Percentiles rank a stretch among this genome's conserved stretches.
These are phyloP conservation scores for Mrakia gelida DNA, from an alignment of 768 basidiomycete genomes.

Conservation along the genomic window DNA sequence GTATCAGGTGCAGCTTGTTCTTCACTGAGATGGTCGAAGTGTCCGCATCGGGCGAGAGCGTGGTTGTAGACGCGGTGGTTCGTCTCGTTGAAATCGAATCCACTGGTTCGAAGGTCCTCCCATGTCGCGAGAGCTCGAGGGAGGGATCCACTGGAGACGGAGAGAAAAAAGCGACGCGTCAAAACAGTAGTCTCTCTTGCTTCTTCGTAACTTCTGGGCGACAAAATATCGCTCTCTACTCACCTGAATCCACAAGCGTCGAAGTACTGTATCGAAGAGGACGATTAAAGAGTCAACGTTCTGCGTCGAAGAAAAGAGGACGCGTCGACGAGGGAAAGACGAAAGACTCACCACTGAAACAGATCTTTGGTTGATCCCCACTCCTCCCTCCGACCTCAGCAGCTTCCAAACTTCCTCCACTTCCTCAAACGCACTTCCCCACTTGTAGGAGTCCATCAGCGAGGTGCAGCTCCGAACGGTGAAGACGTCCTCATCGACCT, in stretches of 20 bases:
- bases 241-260: slow-evolving; percentile 13
- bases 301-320: too few species aligned
- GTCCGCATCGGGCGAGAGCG: neutral
- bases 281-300: too few species aligned
- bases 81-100: neutral
- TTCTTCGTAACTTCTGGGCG: too few species aligned
- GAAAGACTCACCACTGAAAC: neutral
- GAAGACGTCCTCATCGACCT: neutral
- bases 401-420: neutral
- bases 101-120: neutral
- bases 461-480: neutral
- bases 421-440: neutral
- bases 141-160: neutral
- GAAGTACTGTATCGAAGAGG: neutral
- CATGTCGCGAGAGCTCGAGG: neutral
- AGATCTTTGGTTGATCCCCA: neutral
- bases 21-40: neutral
- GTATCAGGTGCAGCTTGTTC: neutral
- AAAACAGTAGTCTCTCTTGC: neutral
- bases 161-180: neutral
- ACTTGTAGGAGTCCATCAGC: neutral
- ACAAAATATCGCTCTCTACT: neutral
- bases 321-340: neutral
- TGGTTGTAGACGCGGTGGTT: neutral
- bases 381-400: neutral